Conservation (phyloP, 2,329 filamentous ascomycete genomes). For the Paracamarosporium sp. region DNA sequence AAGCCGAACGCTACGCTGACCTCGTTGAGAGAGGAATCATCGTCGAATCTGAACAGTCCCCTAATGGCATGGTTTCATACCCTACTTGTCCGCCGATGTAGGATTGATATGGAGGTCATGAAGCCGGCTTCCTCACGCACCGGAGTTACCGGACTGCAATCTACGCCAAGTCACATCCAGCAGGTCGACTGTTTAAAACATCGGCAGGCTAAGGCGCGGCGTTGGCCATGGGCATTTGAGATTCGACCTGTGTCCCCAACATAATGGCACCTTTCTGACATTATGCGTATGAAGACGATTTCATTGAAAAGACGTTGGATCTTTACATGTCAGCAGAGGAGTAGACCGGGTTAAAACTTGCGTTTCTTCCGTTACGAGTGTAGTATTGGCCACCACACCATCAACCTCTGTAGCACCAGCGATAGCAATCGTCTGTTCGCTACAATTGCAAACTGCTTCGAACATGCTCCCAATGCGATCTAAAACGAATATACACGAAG, state of each 20-base stretch:
- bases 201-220: not conserved
- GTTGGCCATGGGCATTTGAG: not conserved
- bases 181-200: not conserved
- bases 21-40: constrained; percentile 12
- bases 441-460: not conserved
- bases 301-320: not conserved
- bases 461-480: not conserved
- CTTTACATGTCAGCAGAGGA: not conserved
- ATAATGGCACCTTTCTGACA: not conserved
- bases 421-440: not conserved
- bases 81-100: constrained; percentile 11
- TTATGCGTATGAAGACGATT: not conserved
- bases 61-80: not conserved
- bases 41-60: constrained; percentile 1
- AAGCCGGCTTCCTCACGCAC: not conserved
- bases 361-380: not conserved
- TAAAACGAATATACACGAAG: not conserved
- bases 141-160: not conserved
- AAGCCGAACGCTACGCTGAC: constrained; percentile 15
- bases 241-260: not conserved
- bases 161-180: not conserved
- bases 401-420: not conserved
- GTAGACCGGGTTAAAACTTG: not conserved
- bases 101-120: not conserved
- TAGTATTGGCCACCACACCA: not conserved